Percentiles rank a stretch among this genome's conserved stretches.
phyloP scores from a whole-genome alignment of 257 asterid species.

The Ballota nigra region DNA sequence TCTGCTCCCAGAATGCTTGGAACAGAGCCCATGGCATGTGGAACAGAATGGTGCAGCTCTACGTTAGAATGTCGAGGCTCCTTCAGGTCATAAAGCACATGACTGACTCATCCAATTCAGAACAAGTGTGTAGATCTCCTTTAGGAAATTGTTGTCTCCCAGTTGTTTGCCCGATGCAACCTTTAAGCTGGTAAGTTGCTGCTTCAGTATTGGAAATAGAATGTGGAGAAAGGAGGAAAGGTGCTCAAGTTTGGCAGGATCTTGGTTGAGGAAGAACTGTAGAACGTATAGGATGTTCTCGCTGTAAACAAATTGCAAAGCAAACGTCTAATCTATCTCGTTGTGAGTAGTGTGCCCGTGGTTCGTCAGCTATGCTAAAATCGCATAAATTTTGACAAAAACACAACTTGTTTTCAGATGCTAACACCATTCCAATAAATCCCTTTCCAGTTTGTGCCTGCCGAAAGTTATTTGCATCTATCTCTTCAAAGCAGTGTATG shows the following conservation, averaged over 20 bases:
- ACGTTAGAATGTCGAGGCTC: neutral
- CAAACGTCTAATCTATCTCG: neutral
- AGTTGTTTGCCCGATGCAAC: neutral
- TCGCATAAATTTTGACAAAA: neutral
- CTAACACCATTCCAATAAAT: slow-evolving; percentile 10
- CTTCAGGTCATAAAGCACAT: neutral
- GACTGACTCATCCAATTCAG: neutral
- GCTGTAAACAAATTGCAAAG: slow-evolving; percentile 20
- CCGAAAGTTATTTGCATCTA: neutral
- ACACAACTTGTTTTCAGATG: slow-evolving; percentile 4
- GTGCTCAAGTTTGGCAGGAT: neutral
- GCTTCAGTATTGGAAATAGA: neutral
- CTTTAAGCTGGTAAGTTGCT: neutral
- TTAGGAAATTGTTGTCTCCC: neutral
- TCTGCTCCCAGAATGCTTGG: neutral
- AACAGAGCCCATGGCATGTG: neutral
- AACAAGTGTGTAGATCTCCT: neutral
- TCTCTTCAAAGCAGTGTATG: too few species aligned
- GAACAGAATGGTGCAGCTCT: neutral
- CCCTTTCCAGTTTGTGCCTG: slow-evolving; percentile 1
- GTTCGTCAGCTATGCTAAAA: slow-evolving; percentile 13
- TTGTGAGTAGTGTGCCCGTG: neutral
- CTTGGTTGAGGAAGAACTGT: slow-evolving; percentile 4
- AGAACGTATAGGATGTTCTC: neutral
- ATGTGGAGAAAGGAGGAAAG: neutral